These are phyloP conservation scores for Cyberlindnera subsufficiens DNA, from an alignment of 805 yeast genomes.

Conservation along the genomic window DNA sequence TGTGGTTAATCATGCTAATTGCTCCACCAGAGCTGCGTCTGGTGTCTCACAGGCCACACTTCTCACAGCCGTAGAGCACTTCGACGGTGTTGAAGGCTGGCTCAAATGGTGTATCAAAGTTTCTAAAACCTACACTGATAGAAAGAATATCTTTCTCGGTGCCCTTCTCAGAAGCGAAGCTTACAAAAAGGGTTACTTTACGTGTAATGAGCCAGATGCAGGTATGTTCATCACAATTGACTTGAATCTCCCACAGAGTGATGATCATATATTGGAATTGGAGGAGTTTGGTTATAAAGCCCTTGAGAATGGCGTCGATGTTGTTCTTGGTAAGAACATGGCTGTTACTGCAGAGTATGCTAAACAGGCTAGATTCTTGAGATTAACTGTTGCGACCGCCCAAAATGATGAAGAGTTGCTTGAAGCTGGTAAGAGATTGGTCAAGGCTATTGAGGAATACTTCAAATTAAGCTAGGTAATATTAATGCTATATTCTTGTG, in stretches of 20 bases:
- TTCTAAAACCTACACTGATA: slow-evolving; percentile 52
- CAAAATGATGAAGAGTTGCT: slow-evolving; percentile 35
- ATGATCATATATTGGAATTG: slow-evolving; percentile 34
- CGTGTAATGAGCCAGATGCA: slow-evolving; percentile 47
- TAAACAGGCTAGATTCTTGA: slow-evolving; percentile 42
- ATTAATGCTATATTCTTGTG: too few species aligned
- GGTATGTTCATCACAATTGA: slow-evolving; percentile 67
- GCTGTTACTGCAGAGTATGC: slow-evolving; percentile 38
- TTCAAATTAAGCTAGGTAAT: neutral
- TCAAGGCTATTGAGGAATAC: slow-evolving; percentile 9
- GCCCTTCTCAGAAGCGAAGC: slow-evolving; percentile 44
- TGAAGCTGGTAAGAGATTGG: slow-evolving; percentile 31
- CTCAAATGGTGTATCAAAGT: slow-evolving; percentile 59
- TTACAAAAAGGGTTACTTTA: slow-evolving; percentile 16
- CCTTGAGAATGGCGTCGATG: slow-evolving; percentile 43
- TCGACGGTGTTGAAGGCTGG: slow-evolving; percentile 47
- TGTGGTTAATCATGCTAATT: slow-evolving; percentile 32
- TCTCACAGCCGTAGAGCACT: slow-evolving; percentile 40
- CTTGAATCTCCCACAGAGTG: slow-evolving; percentile 25
- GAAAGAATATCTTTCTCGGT: slow-evolving; percentile 54
- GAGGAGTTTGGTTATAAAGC: slow-evolving; percentile 37
- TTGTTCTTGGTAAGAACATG: slow-evolving; percentile 53
- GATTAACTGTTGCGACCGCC: slow-evolving; percentile 54
- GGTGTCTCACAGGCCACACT: slow-evolving; percentile 54
- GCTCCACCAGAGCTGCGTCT: slow-evolving; percentile 48